Evolutionary conservation across 805 yeast genomes (phyloP).

Genomic region (Lachancea thermotolerans): DNA sequence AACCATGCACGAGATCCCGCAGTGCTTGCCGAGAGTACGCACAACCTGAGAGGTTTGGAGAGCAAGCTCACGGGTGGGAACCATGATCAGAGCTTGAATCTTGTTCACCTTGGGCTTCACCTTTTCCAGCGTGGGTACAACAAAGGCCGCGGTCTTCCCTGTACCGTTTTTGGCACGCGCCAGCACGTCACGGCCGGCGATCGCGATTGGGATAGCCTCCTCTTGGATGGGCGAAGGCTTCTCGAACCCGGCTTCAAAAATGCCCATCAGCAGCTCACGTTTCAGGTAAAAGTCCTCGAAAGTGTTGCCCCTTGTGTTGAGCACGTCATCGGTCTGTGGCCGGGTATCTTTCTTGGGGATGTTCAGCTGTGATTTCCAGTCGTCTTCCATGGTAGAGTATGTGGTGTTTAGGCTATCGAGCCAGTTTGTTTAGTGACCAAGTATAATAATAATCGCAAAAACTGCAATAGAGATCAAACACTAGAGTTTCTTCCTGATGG

Average conservation of each 20-base stretch:
- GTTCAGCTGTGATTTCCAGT: conserved; percentile 72
- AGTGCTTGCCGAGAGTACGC: conserved; percentile 88
- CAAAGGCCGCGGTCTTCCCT: conserved; percentile 96
- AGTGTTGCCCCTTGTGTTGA: conserved; percentile 79
- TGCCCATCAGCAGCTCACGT: conserved; percentile 94
- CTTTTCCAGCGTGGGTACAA: conserved; percentile 86
- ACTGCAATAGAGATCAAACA: too few relatives aligned
- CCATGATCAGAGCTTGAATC: conserved; percentile 87
- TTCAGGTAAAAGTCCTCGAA: conserved; percentile 90
- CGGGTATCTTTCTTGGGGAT: conserved; percentile 83
- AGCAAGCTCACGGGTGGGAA: conserved; percentile 97
- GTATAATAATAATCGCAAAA: too few relatives aligned
- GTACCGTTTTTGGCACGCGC: conserved; percentile 99
- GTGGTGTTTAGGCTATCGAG: background rate
- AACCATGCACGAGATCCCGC: conserved; percentile 91
- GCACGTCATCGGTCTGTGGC: conserved; percentile 95
- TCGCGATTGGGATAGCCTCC: conserved; percentile 91
- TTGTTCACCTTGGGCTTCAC: conserved; percentile 76
- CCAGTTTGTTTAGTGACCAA: background rate
- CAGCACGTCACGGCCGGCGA: conserved; percentile 89
- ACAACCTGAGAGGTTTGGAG: conserved; percentile 97
- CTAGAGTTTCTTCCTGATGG: too few relatives aligned
- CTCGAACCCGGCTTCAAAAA: conserved; percentile 97
- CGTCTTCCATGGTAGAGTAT: conserved; percentile 19
- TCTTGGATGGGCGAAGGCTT: conserved; percentile 98